Base-by-base conservation (phyloP, 257 asterid species). In the Dorcoceras hygrometricum region DNA sequence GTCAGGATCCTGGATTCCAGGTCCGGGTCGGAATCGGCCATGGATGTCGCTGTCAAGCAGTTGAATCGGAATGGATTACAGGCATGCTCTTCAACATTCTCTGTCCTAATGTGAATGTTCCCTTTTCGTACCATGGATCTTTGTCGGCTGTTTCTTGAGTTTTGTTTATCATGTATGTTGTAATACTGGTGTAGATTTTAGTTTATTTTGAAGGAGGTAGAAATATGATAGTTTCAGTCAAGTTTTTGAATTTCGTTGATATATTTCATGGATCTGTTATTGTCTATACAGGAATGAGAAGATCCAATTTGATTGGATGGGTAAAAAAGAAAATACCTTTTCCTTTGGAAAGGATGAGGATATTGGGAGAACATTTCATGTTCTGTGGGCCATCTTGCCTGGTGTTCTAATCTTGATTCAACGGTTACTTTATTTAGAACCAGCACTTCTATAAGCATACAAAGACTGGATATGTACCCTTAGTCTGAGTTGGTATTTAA, bases 61-160 rank as follows among this genome's bases (percentile, higher is more conserved):
- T 63, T 92, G 81, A 92, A 92, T 77, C 89, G 97, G 64, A 81
- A 82, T 71, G 98, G 97, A 50, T 87, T 79, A 86, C 98, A 92
- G 98, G 98, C 95, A 89, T 71, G 86, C 71, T 65, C 77, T 75
- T 72, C 55, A 56, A 24, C 69, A 8, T 46, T 62, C 39, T 56
- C 54, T 71, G n/a, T 19, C 50, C 50, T 12, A 3, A 39, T 12
- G 50, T 36, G 14, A 36, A 31, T 31, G 36, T 5, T 31, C 5
- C 36, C 7, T 3, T 8, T 36, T 11, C 4, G 16, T 9, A 11
- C n/a, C 50, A 39, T 12, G 5, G 5, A 39, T 12, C 50, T 0
- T 36, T 36, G 12, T 34, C n/a, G 14, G 46, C 1, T 36, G 4
- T 39, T 39, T 39, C 18, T 34, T 1, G 50, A 39, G 50, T 39